Evolutionary conservation across 768 basidiomycete species (phyloP), one percentile per base, ranked within the genome.

Genomic region (Leccinum olivaceopallidum): DNA sequence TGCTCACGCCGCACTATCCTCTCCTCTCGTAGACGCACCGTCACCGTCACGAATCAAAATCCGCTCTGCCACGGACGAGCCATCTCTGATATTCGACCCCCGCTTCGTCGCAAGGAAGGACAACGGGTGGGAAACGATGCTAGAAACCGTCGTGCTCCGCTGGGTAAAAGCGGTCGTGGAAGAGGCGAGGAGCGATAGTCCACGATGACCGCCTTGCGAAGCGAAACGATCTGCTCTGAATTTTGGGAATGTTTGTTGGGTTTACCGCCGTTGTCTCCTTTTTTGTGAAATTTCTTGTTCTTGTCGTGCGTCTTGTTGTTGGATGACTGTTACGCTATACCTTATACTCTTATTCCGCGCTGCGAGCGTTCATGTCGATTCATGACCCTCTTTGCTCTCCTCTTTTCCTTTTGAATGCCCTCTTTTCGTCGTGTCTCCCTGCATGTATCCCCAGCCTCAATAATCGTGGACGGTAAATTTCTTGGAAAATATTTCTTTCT

Each of bases 41-140:
- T 65, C 75, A 1, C 60, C 72, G 20, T 72, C 78, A 13, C 75
- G 70, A 14, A 60, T 71, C n/a, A 73, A 68, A 53, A 56, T 71
- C 30, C 76, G 78, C 24, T 81, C 80, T 60, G 70, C 76, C 20
- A 67, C 74, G 10, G 66, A 75, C 4, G 83, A 84, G 57, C 77
- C 81, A 0, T 77, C 83, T 0, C 72, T 91, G 32, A 57, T 79
- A 5, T 95, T 96, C 63, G 92, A 95, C 67, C 85, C 90, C 0
- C 82, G 83, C 50, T 72, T 85, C 3, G 83, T 95, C 3, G 94
- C 92, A 30, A 79, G 84, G 60, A 84, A 80, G 59, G 92, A 89
- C 12, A 80, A 82, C 0, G 92, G 89, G 0, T 96, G 94, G 94
- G 87, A 92, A 58, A 76, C 77, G 26, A 92, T 94, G 89, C 78